Conservation (phyloP, 2,329 filamentous ascomycete species). For the Aureobasidium uvarum region DNA sequence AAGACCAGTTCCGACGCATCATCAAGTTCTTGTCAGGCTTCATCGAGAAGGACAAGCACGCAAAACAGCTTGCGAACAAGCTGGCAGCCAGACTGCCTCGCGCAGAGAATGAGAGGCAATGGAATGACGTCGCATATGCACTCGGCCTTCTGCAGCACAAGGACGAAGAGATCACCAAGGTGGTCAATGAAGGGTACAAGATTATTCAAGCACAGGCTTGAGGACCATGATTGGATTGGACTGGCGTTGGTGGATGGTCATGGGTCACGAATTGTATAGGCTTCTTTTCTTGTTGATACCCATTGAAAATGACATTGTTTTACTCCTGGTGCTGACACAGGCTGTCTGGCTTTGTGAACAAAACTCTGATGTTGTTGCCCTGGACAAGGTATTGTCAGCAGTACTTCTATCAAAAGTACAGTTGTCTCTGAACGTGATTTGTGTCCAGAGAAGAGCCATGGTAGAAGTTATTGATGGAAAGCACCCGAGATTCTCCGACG, state of each 20-base stretch:
- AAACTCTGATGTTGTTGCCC: too few species aligned
- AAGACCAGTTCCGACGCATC: constrained; percentile 82
- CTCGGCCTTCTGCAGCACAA: constrained; percentile 87
- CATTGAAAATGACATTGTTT: not conserved
- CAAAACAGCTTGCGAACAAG: constrained; percentile 89
- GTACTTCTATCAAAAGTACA: too few species aligned
- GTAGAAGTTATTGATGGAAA: too few species aligned
- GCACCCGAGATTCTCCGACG: not conserved
- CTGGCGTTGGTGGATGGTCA: not conserved
- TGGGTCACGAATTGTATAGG: constrained; percentile 11
- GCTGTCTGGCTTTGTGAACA: too few species aligned
- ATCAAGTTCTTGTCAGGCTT: constrained; percentile 93
- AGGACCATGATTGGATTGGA: not conserved
- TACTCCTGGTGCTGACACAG: too few species aligned
- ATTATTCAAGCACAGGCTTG: constrained; percentile 47
- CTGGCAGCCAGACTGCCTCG: constrained; percentile 79
- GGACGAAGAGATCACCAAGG: constrained; percentile 82
- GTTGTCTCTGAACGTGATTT: too few species aligned
- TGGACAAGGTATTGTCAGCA: too few species aligned
- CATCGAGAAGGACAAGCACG: constrained; percentile 99
- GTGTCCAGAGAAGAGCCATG: too few species aligned
- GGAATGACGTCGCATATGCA: constrained; percentile 96
- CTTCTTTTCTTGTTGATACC: constrained; percentile 20
- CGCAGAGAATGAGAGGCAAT: constrained; percentile 90
- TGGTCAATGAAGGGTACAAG: constrained; percentile 70